These are phyloP conservation scores for Vanrija pseudolonga DNA, from an alignment of 1,284 basidiomycete genomes.

Conservation along the genomic window DNA sequence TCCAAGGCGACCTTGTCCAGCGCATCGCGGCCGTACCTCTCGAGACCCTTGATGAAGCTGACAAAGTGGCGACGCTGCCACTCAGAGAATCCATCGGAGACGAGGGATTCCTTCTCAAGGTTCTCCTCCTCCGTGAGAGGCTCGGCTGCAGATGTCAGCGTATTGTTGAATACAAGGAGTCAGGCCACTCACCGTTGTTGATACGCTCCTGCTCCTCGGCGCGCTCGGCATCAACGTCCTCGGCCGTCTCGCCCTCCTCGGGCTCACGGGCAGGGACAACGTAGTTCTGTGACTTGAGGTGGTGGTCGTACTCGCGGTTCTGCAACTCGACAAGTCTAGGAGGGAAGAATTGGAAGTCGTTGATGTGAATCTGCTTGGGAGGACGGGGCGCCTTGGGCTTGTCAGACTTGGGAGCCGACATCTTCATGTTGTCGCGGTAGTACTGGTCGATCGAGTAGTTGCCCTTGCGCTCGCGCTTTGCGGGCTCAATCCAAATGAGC, in stretches of 20 bases:
- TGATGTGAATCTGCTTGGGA: constrained; percentile 81
- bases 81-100: constrained; percentile 76
- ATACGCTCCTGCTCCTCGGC: constrained; percentile 79
- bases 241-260: constrained; percentile 67
- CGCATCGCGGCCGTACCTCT: constrained; percentile 78
- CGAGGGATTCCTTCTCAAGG: constrained; percentile 71
- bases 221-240: constrained; percentile 79
- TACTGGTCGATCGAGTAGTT: constrained; percentile 94
- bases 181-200: constrained; percentile 68
- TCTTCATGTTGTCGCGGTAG: constrained; percentile 86
- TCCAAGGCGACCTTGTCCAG: constrained; percentile 68
- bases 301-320: constrained; percentile 78
- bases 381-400: constrained; percentile 82
- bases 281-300: constrained; percentile 67
- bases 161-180: not conserved
- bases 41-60: constrained; percentile 78
- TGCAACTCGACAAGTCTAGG: constrained; percentile 76
- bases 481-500: constrained; percentile 76
- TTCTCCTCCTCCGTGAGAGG: constrained; percentile 82
- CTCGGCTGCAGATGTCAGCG: constrained; percentile 58
- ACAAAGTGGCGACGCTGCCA: constrained; percentile 95
- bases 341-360: constrained; percentile 98
- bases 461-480: constrained; percentile 91
- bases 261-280: constrained; percentile 67
- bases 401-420: constrained; percentile 64